Percentiles rank a stretch among this genome's conserved stretches.
These are phyloP conservation scores for Erodium maritimum DNA, from an alignment of 345 rosid genomes.

Conservation along the genomic window DNA sequence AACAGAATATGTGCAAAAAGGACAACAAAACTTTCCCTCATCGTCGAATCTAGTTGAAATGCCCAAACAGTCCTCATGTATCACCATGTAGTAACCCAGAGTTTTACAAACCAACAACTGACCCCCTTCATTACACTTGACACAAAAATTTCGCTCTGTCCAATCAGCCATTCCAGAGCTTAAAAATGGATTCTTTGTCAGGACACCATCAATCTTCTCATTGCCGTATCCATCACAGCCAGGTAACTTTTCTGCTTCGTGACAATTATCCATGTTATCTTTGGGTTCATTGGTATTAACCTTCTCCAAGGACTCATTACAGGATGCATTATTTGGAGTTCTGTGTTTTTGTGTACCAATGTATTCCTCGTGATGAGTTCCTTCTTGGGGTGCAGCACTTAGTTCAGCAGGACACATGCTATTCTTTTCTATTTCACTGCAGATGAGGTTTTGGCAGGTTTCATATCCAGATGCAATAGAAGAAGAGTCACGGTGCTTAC, in stretches of 20 bases:
- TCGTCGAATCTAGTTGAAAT: constrained; percentile 23
- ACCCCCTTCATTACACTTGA: constrained; percentile 39
- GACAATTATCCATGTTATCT: constrained; percentile 6
- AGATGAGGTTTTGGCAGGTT: background rate
- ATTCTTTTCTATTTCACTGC: background rate
- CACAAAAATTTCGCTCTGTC: constrained; percentile 32
- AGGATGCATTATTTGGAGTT: constrained; percentile 3
- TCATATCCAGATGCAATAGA: constrained; percentile 1
- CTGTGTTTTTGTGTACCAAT: background rate
- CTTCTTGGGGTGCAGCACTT: background rate
- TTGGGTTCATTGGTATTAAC: constrained; percentile 2
- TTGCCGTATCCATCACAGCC: constrained; percentile 14
- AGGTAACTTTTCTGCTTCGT: constrained; percentile 18
- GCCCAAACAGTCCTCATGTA: constrained; percentile 43
- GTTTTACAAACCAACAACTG: constrained; percentile 32
- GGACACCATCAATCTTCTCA: constrained; percentile 19
- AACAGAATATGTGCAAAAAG: constrained; percentile 40
- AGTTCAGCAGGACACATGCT: background rate
- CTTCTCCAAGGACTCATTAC: constrained; percentile 5
- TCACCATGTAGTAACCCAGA: constrained; percentile 28
- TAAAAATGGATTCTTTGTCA: constrained; percentile 26
- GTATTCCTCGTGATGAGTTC: background rate
- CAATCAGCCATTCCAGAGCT: constrained; percentile 17
- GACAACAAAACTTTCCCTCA: constrained; percentile 33
- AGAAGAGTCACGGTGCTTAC: constrained; percentile 14